These are phyloP conservation scores for Phanerodontia chrysosporium DNA, from an alignment of 768 basidiomycete species.

Conservation along the genomic window DNA sequence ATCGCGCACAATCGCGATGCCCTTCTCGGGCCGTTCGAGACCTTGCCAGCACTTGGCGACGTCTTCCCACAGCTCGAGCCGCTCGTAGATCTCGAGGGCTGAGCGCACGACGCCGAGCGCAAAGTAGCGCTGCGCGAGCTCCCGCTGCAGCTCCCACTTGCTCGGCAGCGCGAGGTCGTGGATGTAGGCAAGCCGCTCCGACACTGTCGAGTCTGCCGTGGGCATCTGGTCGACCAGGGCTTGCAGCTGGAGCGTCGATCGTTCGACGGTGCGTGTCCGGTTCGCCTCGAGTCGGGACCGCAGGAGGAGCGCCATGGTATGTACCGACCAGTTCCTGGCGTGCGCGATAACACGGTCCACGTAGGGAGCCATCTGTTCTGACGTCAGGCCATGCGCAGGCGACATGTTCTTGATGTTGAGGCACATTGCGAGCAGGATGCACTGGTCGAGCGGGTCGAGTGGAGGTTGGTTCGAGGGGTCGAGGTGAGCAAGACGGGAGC, in stretches of 20 bases:
- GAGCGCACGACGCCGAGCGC: constrained; percentile 84
- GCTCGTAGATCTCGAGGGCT: constrained; percentile 90
- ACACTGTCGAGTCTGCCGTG: constrained; percentile 66
- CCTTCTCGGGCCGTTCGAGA: constrained; percentile 77
- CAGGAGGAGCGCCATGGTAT: constrained; percentile 93
- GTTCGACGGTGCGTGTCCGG: constrained; percentile 89
- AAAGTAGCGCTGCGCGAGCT: constrained; percentile 81
- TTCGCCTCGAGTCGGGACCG: constrained; percentile 87
- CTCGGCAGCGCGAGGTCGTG: constrained; percentile 80
- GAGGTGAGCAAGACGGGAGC: constrained; percentile 58
- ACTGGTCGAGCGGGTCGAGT: constrained; percentile 91
- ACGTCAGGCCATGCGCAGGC: constrained; percentile 84
- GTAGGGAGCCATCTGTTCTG: constrained; percentile 91
- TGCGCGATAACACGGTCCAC: constrained; percentile 85
- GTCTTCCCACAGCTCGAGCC: constrained; percentile 98
- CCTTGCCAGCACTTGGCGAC: constrained; percentile 84
- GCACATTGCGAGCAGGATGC: constrained; percentile 85
- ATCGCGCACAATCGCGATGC: constrained; percentile 76
- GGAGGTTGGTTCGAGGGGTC: constrained; percentile 82
- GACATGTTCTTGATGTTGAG: constrained; percentile 88
- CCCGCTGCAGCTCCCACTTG: constrained; percentile 91
- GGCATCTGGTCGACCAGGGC: constrained; percentile 97
- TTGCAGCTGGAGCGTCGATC: constrained; percentile 88
- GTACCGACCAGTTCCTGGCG: constrained; percentile 91
- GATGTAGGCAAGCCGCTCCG: constrained; percentile 77